Evolutionary conservation across 2,329 filamentous ascomycete species (phyloP).

Genomic region (Aureobasidium sp.): DNA sequence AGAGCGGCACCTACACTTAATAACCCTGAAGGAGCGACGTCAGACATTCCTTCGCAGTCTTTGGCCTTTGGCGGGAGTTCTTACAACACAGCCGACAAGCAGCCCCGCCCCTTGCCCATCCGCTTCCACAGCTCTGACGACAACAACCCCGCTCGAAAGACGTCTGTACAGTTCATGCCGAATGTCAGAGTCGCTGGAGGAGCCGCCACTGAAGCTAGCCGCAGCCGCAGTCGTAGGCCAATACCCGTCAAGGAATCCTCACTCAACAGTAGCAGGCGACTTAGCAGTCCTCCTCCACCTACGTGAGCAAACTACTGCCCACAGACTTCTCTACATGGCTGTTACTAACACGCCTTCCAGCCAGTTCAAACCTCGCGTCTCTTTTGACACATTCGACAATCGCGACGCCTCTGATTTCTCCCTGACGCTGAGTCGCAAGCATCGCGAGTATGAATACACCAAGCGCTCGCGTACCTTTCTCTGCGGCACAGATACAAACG

Average conservation of each 20-base stretch:
- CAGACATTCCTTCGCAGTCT: slow-evolving; percentile 4
- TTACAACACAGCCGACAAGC: slow-evolving; percentile 19
- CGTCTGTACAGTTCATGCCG: slow-evolving; percentile 31
- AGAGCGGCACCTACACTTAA: not conserved
- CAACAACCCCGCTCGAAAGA: slow-evolving; percentile 19
- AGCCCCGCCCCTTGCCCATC: slow-evolving; percentile 17
- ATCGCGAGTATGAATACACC: slow-evolving; percentile 74
- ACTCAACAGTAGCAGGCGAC: slow-evolving; percentile 13
- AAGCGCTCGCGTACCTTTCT: slow-evolving; percentile 81
- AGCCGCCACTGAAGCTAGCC: slow-evolving; percentile 14
- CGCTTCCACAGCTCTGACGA: slow-evolving; percentile 19
- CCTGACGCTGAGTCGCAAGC: slow-evolving; percentile 75
- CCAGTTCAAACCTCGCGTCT: slow-evolving; percentile 59
- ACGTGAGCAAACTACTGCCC: slow-evolving; percentile 13
- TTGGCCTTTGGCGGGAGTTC: not conserved
- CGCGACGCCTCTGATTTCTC: slow-evolving; percentile 62
- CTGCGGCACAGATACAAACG: slow-evolving; percentile 82
- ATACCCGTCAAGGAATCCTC: slow-evolving; percentile 14
- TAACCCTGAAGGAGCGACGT: not conserved
- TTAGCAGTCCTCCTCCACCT: slow-evolving; percentile 19
- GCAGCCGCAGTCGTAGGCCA: slow-evolving; percentile 16
- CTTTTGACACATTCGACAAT: slow-evolving; percentile 66
- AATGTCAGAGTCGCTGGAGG: slow-evolving; percentile 20
- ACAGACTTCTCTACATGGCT: not conserved
- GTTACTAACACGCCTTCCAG: slow-evolving; percentile 27